A percentile compares a stretch with the other conserved stretches of the same genome.
Conservation (phyloP, 2,329 filamentous ascomycete species). For the Blastomyces silverae region DNA sequence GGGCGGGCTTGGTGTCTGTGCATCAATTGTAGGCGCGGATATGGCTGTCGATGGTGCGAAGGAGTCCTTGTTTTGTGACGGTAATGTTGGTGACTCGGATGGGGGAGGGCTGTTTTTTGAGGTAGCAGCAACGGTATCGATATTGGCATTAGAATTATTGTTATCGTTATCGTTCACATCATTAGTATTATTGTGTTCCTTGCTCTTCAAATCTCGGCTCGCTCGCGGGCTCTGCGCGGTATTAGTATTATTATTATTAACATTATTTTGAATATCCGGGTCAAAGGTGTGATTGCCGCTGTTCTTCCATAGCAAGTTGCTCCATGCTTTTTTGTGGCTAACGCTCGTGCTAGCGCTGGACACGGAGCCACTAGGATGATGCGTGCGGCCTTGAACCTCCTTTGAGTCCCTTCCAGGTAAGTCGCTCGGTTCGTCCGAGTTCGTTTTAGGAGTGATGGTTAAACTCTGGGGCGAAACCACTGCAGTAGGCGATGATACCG, state of each 20-base stretch:
- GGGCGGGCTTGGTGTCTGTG: background rate
- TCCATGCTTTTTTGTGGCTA: conserved; percentile 33
- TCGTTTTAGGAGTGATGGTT: background rate
- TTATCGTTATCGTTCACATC: background rate
- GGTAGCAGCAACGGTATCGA: background rate
- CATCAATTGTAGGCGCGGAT: background rate
- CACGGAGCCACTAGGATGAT: conserved; percentile 24
- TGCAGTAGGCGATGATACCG: conserved; percentile 10
- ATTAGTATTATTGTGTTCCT: background rate
- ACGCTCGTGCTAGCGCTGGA: conserved; percentile 8
- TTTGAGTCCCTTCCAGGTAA: background rate
- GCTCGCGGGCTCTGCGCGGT: background rate
- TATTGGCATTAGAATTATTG: background rate
- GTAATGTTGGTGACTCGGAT: background rate
- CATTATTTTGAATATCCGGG: conserved; percentile 1
- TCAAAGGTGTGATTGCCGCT: conserved; percentile 7
- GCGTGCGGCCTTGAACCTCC: conserved; percentile 26
- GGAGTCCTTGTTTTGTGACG: background rate
- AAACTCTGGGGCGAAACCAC: background rate
- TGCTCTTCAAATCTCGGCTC: conserved; percentile 1
- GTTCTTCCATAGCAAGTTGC: conserved; percentile 31
- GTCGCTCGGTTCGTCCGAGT: background rate
- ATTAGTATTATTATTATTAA: conserved; percentile 2
- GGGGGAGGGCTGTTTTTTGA: background rate
- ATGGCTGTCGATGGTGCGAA: background rate